These are phyloP conservation scores for Trichoderma arundinaceum DNA, from an alignment of 2,329 filamentous ascomycete species.

Conservation along the genomic window DNA sequence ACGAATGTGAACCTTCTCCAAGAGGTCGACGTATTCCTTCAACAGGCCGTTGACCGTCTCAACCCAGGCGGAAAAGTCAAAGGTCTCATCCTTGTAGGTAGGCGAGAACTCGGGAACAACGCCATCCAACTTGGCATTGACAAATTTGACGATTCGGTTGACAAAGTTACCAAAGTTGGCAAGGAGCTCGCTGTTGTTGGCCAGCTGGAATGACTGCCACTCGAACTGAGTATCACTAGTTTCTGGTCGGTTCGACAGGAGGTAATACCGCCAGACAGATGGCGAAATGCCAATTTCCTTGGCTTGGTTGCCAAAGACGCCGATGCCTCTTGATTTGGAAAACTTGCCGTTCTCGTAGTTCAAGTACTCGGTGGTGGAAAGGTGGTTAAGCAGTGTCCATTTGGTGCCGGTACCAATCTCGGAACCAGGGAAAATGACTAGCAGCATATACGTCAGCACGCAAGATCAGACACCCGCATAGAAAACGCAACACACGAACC, in stretches of 20 bases:
- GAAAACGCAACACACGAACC: slow-evolving; percentile 49
- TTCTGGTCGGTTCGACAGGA: slow-evolving; percentile 84
- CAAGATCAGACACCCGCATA: not conserved
- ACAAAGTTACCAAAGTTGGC: slow-evolving; percentile 78
- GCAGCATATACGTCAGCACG: not conserved
- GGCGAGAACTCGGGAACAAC: slow-evolving; percentile 67
- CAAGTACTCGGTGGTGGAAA: slow-evolving; percentile 85
- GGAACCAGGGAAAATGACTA: slow-evolving; percentile 78
- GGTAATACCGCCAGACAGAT: slow-evolving; percentile 93
- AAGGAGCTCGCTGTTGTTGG: slow-evolving; percentile 88
- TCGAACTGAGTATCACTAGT: slow-evolving; percentile 87
- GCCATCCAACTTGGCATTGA: slow-evolving; percentile 75
- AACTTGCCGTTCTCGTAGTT: slow-evolving; percentile 93
- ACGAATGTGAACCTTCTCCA: slow-evolving; percentile 75
- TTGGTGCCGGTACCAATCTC: slow-evolving; percentile 83
- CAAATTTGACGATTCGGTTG: slow-evolving; percentile 75
- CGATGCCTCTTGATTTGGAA: slow-evolving; percentile 86
- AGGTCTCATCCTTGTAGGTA: slow-evolving; percentile 64
- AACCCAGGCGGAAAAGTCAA: slow-evolving; percentile 38
- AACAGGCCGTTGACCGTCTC: slow-evolving; percentile 60
- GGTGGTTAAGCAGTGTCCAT: slow-evolving; percentile 88
- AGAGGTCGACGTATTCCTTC: slow-evolving; percentile 68
- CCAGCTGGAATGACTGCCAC: slow-evolving; percentile 80
- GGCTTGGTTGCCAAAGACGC: slow-evolving; percentile 90
- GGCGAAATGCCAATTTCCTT: slow-evolving; percentile 83